phyloP scores from a whole-genome alignment of 1,284 basidiomycete species.

The Moesziomyces sp. region DNA sequence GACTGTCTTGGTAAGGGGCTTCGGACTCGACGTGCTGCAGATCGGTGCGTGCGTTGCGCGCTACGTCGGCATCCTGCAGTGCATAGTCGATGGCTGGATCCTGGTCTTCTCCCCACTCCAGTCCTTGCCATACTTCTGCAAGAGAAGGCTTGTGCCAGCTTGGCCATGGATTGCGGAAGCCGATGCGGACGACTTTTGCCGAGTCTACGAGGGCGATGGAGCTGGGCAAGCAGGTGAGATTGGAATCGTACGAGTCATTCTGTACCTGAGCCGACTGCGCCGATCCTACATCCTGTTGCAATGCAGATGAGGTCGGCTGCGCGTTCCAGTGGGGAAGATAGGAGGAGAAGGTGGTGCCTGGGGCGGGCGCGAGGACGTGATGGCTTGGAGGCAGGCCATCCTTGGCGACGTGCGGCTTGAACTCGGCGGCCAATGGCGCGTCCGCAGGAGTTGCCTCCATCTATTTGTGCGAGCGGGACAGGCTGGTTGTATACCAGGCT shows the following conservation, averaged over 20 bases:
- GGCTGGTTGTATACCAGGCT: no score
- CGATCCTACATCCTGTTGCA: not conserved
- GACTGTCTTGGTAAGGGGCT: slow-evolving; percentile 22
- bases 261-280: slow-evolving; percentile 2
- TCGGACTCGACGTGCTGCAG: slow-evolving; percentile 1
- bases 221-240: slow-evolving; percentile 22
- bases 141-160: slow-evolving; percentile 57
- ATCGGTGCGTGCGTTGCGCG: not conserved
- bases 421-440: slow-evolving; percentile 11
- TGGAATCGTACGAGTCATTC: not conserved
- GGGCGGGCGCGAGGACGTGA: slow-evolving; percentile 47
- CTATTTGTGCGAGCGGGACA: not conserved
- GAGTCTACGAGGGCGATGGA: slow-evolving; percentile 30
- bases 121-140: slow-evolving; percentile 51
- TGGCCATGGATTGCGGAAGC: slow-evolving; percentile 63
- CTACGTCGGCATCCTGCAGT: slow-evolving; percentile 18
- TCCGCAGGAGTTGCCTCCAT: slow-evolving; percentile 1
- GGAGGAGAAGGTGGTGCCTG: slow-evolving; percentile 43
- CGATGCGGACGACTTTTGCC: slow-evolving; percentile 32
- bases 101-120: slow-evolving; percentile 55
- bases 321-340: slow-evolving; percentile 45
- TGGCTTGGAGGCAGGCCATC: slow-evolving; percentile 34
- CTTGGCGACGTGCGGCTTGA: slow-evolving; percentile 17
- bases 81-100: slow-evolving; percentile 37
- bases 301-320: slow-evolving; percentile 10